Percentiles rank a stretch among this genome's conserved stretches.
Conservation (phyloP, 805 yeast species). For the Candida multigemmis region DNA sequence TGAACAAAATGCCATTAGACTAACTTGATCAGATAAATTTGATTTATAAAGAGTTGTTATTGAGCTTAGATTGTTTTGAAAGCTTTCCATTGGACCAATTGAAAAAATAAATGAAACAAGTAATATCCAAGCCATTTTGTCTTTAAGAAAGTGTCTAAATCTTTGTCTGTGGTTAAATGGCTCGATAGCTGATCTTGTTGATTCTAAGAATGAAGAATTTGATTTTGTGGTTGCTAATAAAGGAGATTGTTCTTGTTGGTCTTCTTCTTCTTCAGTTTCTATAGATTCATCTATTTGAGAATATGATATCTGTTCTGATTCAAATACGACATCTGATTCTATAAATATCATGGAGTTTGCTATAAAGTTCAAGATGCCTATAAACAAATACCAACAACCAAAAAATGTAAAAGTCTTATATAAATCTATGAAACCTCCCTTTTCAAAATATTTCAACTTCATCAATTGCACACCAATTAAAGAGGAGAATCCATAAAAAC, state of each 20-base stretch:
- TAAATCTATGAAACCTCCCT: conserved; percentile 31
- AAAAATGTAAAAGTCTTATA: conserved; percentile 44
- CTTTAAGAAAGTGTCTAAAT: conserved; percentile 33
- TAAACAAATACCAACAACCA: conserved; percentile 40
- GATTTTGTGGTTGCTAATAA: conserved; percentile 23
- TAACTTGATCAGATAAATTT: conserved; percentile 40
- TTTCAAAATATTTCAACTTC: conserved; percentile 30
- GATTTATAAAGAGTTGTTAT: conserved; percentile 28
- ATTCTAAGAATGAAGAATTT: no score
- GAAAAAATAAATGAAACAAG: conserved; percentile 54
- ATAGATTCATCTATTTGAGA: conserved; percentile 9
- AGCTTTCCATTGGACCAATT: conserved; percentile 81
- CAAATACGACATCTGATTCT: conserved; percentile 38
- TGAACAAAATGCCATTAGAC: conserved; percentile 55
- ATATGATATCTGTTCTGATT: conserved; percentile 4
- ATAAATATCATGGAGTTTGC: conserved; percentile 58
- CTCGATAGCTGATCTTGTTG: conserved; percentile 19
- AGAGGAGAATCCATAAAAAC: conserved; percentile 79
- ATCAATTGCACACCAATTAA: conserved; percentile 61
- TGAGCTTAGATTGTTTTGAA: conserved; percentile 75
- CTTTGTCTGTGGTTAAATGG: conserved; percentile 28
- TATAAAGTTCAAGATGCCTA: conserved; percentile 54
- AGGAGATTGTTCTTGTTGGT: conserved; percentile 11
- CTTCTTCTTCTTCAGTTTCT: conserved; percentile 10
- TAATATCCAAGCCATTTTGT: conserved; percentile 56